phyloP scores from a whole-genome alignment of 257 asterid genomes.

The Nicotiana tabacum region DNA sequence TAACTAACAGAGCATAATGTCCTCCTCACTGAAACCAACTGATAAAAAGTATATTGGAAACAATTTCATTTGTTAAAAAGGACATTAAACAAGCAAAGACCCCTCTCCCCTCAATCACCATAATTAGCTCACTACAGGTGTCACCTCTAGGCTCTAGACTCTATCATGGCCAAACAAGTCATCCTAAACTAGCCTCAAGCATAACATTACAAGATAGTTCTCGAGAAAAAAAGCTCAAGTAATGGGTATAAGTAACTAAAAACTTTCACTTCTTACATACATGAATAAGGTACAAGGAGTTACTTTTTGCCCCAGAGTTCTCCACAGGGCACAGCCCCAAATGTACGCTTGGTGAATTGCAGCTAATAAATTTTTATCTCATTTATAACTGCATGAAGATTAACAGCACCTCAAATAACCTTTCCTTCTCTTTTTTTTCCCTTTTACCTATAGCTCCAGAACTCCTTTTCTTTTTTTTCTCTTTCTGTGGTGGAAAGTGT shows the following conservation, averaged over 20 bases:
- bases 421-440: background rate
- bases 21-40: background rate
- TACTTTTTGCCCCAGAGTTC: slow-evolving; percentile 1
- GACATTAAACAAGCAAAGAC: background rate
- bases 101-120: background rate
- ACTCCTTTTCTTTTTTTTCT: background rate
- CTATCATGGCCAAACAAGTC: background rate
- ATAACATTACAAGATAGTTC: background rate
- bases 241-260: background rate
- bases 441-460: background rate
- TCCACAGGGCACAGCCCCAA: background rate
- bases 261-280: background rate
- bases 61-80: background rate
- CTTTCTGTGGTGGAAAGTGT: background rate
- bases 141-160: background rate
- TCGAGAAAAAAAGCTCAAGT: background rate
- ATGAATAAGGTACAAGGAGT: background rate
- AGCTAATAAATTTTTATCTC: background rate
- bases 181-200: background rate
- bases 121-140: background rate
- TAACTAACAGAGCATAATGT: background rate
- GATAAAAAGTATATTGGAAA: background rate
- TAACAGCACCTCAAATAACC: background rate
- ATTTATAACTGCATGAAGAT: background rate
- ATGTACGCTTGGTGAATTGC: background rate